These are phyloP conservation scores for Rhizopogon parksii DNA, from an alignment of 1,284 basidiomycete genomes.

Conservation along the genomic window DNA sequence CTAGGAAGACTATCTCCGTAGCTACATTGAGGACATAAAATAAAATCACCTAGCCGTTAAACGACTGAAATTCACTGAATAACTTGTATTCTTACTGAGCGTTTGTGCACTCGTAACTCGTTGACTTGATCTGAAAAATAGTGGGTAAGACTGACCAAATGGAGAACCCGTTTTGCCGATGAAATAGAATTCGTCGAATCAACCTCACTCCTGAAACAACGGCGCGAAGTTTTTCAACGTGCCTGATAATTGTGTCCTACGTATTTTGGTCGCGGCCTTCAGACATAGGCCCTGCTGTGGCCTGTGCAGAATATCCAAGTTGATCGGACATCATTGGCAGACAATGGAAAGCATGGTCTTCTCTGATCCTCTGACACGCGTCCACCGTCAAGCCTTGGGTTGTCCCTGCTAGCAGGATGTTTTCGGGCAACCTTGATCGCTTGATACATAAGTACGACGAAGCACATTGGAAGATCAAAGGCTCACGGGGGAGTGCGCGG, in stretches of 20 bases:
- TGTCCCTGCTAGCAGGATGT: slow-evolving; percentile 36
- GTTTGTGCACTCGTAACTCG: slow-evolving; percentile 42
- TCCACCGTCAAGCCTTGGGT: slow-evolving; percentile 51
- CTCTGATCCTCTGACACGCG: slow-evolving; percentile 2
- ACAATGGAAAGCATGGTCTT: background rate
- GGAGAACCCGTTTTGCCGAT: slow-evolving; percentile 14
- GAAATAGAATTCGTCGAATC: background rate
- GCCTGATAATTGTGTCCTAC: slow-evolving; percentile 45
- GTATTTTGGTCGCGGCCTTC: slow-evolving; percentile 43
- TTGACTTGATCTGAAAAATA: slow-evolving; percentile 46
- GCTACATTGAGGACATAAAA: background rate
- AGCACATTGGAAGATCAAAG: background rate
- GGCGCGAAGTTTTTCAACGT: slow-evolving; percentile 50
- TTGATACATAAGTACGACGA: slow-evolving; percentile 29
- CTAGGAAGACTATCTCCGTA: too few relatives aligned
- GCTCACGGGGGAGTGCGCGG: slow-evolving; percentile 52
- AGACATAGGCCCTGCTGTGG: slow-evolving; percentile 29
- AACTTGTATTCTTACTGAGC: slow-evolving; percentile 42
- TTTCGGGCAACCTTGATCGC: slow-evolving; percentile 41
- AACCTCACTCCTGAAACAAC: slow-evolving; percentile 42
- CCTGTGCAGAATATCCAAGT: slow-evolving; percentile 43
- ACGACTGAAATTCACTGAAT: background rate
- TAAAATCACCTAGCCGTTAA: background rate
- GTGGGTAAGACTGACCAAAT: slow-evolving; percentile 18
- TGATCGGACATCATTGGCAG: background rate